Percentiles rank a stretch among this genome's conserved stretches.
Conservation (phyloP, 1,284 basidiomycete species). For the Microbotryum violaceum region DNA sequence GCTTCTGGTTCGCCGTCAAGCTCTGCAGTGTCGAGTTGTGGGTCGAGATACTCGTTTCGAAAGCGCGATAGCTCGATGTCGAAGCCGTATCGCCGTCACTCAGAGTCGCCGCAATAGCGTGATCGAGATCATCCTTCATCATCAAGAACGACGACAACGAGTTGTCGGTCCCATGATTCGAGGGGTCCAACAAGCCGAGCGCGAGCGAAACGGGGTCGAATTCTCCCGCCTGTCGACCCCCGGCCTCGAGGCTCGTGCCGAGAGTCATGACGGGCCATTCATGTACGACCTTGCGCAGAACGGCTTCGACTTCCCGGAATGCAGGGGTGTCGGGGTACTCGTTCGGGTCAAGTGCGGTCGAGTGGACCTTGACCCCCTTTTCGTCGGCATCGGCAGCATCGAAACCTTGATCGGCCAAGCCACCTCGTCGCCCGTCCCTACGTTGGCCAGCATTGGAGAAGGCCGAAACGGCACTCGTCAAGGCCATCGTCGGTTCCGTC, state of each 20-base stretch:
- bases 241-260: slow-evolving; percentile 39
- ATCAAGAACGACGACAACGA: slow-evolving; percentile 64
- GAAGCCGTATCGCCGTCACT: slow-evolving; percentile 52
- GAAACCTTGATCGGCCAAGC: slow-evolving; percentile 26
- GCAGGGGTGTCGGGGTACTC: slow-evolving; percentile 36
- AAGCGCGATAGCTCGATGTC: slow-evolving; percentile 66
- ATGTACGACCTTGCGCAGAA: slow-evolving; percentile 73
- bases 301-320: slow-evolving; percentile 40
- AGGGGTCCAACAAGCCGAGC: slow-evolving; percentile 69
- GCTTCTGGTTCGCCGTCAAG: slow-evolving; percentile 72
- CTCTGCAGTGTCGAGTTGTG: slow-evolving; percentile 68
- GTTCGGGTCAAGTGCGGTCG: slow-evolving; percentile 9
- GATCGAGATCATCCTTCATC: slow-evolving; percentile 66
- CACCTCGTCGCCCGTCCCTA: slow-evolving; percentile 22
- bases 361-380: neutral
- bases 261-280: slow-evolving; percentile 85
- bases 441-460: slow-evolving; percentile 21
- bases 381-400: neutral
- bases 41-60: slow-evolving; percentile 80
- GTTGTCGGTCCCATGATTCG: slow-evolving; percentile 49
- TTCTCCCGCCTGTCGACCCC: slow-evolving; percentile 12
- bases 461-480: slow-evolving; percentile 22
- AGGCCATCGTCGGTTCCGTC: slow-evolving; percentile 1
- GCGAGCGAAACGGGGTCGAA: slow-evolving; percentile 89
- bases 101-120: slow-evolving; percentile 70